phyloP scores from a whole-genome alignment of 169 alveolate genomes.

The Cryptosporidium ryanae region DNA sequence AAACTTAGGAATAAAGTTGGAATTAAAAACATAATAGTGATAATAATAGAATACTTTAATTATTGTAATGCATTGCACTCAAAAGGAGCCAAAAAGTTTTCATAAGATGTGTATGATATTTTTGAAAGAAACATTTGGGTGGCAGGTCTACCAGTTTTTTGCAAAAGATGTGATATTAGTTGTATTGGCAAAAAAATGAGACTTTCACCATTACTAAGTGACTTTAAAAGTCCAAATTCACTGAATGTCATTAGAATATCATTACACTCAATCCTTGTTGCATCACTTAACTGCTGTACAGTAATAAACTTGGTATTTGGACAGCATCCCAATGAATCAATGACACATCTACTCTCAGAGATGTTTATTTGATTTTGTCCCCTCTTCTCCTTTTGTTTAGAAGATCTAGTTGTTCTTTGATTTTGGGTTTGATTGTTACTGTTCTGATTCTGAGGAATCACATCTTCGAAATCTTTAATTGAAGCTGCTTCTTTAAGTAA shows the following conservation, averaged over 20 bases:
- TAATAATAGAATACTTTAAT: not conserved
- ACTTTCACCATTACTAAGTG: slow-evolving; percentile 84
- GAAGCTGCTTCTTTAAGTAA: slow-evolving; percentile 19
- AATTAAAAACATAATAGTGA: not conserved
- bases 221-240: slow-evolving; percentile 86
- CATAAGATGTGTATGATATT: slow-evolving; percentile 90
- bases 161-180: slow-evolving; percentile 81
- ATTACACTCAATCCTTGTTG: slow-evolving; percentile 87
- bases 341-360: not conserved
- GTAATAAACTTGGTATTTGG: slow-evolving; percentile 57
- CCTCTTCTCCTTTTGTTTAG: slow-evolving; percentile 55
- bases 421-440: slow-evolving; percentile 16
- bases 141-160: slow-evolving; percentile 83
- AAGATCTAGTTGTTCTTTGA: slow-evolving; percentile 62
- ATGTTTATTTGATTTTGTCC: not conserved
- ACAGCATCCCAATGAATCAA: not conserved
- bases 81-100: slow-evolving; percentile 83
- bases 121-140: slow-evolving; percentile 82
- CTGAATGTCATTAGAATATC: slow-evolving; percentile 89
- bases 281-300: slow-evolving; percentile 75
- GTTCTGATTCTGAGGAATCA: not conserved
- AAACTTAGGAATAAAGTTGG: not conserved
- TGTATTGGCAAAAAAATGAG: slow-evolving; percentile 85
- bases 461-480: slow-evolving; percentile 21
- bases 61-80: slow-evolving; percentile 76